These are phyloP conservation scores for Solanum paucissectum DNA, from an alignment of 257 asterid species.

Conservation along the genomic window DNA sequence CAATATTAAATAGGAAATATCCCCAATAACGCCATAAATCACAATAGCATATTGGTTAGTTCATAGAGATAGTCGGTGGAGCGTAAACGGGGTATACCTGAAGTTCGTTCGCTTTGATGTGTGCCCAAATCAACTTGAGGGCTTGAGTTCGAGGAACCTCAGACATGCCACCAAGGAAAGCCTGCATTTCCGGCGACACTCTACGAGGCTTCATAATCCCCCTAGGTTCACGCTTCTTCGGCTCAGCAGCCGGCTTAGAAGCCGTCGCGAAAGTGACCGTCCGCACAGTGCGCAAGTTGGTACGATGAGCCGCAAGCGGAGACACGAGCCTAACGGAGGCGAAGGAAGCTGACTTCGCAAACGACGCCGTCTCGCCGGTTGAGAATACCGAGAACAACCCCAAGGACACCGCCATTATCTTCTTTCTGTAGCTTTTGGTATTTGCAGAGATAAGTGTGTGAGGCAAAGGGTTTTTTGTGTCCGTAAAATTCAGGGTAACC, in stretches of 20 bases:
- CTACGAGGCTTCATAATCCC: conserved; percentile 81
- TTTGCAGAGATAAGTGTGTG: conserved; percentile 19
- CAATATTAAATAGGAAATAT: background rate
- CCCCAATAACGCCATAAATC: background rate
- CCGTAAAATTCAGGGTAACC: background rate
- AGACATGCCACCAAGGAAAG: conserved; percentile 70
- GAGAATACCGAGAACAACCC: conserved; percentile 27
- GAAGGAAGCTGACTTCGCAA: conserved; percentile 14
- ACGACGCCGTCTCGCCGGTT: conserved; percentile 23
- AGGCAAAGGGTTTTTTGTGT: conserved; percentile 10
- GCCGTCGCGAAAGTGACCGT: conserved; percentile 27
- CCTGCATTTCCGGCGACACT: conserved; percentile 79
- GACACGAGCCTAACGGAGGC: background rate
- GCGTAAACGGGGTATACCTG: conserved; percentile 38
- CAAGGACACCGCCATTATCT: conserved; percentile 48
- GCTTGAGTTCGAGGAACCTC: conserved; percentile 78
- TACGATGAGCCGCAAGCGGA: background rate
- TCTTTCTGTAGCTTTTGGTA: background rate
- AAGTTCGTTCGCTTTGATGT: conserved; percentile 61
- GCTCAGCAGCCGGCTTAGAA: conserved; percentile 53
- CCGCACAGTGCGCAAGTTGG: conserved; percentile 25
- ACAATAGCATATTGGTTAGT: background rate
- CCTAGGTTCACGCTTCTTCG: conserved; percentile 62
- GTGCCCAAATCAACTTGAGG: conserved; percentile 73
- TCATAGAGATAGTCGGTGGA: background rate